Conservation (phyloP, 2,329 filamentous ascomycete genomes). For the Beauveria rudraprayagi region DNA sequence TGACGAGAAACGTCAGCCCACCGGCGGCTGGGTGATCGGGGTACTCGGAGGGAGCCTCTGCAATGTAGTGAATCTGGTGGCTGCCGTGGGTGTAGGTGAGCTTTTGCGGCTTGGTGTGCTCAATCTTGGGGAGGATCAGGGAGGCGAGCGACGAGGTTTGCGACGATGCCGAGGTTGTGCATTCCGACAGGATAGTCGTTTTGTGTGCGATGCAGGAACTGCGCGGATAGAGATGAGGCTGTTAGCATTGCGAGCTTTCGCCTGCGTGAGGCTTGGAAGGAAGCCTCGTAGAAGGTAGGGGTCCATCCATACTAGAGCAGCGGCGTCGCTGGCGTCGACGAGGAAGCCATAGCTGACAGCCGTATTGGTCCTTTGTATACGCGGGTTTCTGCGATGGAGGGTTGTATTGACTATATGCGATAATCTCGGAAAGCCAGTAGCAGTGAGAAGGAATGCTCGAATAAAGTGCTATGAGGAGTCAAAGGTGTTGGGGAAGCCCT, state of each 20-base stretch:
- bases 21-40: conserved; percentile 54
- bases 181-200: conserved; percentile 86
- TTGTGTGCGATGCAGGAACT: conserved; percentile 93
- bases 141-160: conserved; percentile 82
- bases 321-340: conserved; percentile 57
- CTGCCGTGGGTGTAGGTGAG: conserved; percentile 89
- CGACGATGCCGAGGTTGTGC: conserved; percentile 76
- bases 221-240: background rate
- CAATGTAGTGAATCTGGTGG: conserved; percentile 92
- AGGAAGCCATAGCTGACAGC: conserved; percentile 55
- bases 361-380: background rate
- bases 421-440: background rate
- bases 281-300: background rate
- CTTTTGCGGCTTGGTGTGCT: conserved; percentile 71
- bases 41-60: conserved; percentile 67
- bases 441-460: background rate
- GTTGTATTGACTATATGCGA: background rate
- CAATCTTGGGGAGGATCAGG: conserved; percentile 91
- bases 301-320: conserved; percentile 59
- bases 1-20: conserved; percentile 84
- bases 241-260: background rate
- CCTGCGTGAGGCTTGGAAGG: background rate
- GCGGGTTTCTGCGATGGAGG: background rate
- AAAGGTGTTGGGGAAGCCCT: background rate
- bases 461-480: background rate